Conservation (phyloP, 2,329 filamentous ascomycete species). For the Fusarium secorum region DNA sequence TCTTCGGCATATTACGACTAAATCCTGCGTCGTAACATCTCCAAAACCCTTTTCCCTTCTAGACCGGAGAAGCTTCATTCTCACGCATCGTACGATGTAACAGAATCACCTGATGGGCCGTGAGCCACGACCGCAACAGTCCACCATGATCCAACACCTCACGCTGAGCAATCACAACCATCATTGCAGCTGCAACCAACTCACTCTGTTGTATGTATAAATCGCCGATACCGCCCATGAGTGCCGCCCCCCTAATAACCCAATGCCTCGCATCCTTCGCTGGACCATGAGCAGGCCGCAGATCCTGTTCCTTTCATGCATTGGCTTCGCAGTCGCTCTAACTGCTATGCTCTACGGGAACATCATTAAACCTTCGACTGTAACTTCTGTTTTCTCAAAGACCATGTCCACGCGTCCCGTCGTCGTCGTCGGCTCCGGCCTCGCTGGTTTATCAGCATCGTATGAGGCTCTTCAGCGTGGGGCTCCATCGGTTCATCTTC, state of each 20-base stretch:
- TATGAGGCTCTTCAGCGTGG: slow-evolving; percentile 62
- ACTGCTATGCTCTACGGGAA: slow-evolving; percentile 45
- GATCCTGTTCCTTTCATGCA: slow-evolving; percentile 40
- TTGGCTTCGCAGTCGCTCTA: slow-evolving; percentile 40
- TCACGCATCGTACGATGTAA: slow-evolving; percentile 27
- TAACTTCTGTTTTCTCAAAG: slow-evolving; percentile 39
- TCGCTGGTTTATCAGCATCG: slow-evolving; percentile 68
- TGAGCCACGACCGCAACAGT: slow-evolving; percentile 29
- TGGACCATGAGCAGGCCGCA: slow-evolving; percentile 43
- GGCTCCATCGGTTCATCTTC: slow-evolving; percentile 59
- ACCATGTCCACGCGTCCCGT: slow-evolving; percentile 49
- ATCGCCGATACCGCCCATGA: slow-evolving; percentile 35
- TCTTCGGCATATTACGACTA: not conserved
- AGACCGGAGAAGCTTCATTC: slow-evolving; percentile 21
- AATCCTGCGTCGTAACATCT: not conserved
- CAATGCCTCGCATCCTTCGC: slow-evolving; percentile 43
- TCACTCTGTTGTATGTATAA: slow-evolving; percentile 29
- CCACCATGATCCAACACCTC: slow-evolving; percentile 29
- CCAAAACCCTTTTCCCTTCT: not conserved
- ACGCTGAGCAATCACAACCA: not conserved
- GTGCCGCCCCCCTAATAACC: slow-evolving; percentile 5
- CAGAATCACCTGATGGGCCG: slow-evolving; percentile 31
- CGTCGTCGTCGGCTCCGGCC: slow-evolving; percentile 70
- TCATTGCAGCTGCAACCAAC: not conserved
- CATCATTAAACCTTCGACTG: slow-evolving; percentile 24